Evolutionary conservation across 306 rosid species (phyloP).

Genomic region (Vachellia pachyceras): DNA sequence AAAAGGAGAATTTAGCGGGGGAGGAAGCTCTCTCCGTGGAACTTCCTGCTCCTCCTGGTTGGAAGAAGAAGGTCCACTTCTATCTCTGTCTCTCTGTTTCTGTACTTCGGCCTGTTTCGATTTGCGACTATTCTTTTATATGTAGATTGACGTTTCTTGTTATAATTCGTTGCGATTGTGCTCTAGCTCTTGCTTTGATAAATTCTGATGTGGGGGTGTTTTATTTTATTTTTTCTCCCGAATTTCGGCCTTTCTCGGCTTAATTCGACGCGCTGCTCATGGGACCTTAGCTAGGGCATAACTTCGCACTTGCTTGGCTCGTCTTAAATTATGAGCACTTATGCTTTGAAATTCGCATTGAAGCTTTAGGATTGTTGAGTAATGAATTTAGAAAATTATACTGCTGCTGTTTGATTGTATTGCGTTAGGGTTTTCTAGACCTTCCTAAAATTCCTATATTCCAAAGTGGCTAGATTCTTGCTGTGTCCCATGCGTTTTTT

Average conservation of each 20-base stretch:
- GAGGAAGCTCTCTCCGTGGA: slow-evolving; percentile 83
- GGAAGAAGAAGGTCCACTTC: slow-evolving; percentile 83
- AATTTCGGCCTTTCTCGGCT: slow-evolving; percentile 35
- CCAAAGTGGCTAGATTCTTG: slow-evolving; percentile 26
- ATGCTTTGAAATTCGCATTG: slow-evolving; percentile 24
- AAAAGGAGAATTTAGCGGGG: slow-evolving; percentile 51
- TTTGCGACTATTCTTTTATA: slow-evolving; percentile 31
- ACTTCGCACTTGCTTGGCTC: slow-evolving; percentile 28
- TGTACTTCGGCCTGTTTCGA: neutral
- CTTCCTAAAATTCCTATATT: neutral
- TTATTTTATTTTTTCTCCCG: neutral
- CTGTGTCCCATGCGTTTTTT: neutral
- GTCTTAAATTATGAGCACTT: slow-evolving; percentile 42
- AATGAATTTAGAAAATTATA: slow-evolving; percentile 32
- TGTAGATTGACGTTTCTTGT: neutral
- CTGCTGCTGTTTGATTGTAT: slow-evolving; percentile 10
- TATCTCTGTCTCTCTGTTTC: too few species aligned
- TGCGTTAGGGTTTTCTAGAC: slow-evolving; percentile 37
- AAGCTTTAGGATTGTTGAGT: slow-evolving; percentile 37
- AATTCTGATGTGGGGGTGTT: slow-evolving; percentile 38
- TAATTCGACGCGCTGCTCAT: slow-evolving; percentile 40
- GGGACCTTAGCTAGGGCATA: slow-evolving; percentile 50
- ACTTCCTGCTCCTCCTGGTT: slow-evolving; percentile 95
- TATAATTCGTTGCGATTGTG: slow-evolving; percentile 22
- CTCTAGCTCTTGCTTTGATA: slow-evolving; percentile 12